A percentile compares a stretch with the other conserved stretches of the same genome.
These are phyloP conservation scores for Alternaria infectoria DNA, from an alignment of 2,329 filamentous ascomycete species.

Conservation along the genomic window DNA sequence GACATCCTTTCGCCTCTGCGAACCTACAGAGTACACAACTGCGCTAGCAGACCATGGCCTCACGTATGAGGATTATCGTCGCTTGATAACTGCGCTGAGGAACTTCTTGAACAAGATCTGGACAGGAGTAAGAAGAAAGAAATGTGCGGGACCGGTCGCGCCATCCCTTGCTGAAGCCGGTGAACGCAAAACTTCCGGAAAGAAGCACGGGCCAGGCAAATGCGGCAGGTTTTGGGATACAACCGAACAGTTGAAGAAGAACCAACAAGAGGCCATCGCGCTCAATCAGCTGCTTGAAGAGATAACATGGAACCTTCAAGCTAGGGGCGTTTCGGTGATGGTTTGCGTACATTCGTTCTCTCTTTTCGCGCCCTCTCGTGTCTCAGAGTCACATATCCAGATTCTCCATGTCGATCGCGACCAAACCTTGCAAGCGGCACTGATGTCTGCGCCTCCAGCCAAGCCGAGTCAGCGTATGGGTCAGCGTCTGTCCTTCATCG, in stretches of 20 bases:
- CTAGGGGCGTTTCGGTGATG: conserved; percentile 28
- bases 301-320: conserved; percentile 24
- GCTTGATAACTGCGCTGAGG: conserved; percentile 19
- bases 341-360: conserved; percentile 32
- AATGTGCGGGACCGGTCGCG: background rate
- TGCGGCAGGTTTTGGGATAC: conserved; percentile 4
- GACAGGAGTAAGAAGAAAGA: background rate
- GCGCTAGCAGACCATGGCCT: conserved; percentile 34
- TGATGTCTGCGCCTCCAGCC: background rate
- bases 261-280: conserved; percentile 16
- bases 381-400: conserved; percentile 30
- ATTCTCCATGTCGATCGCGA: conserved; percentile 17
- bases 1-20: conserved; percentile 30
- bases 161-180: background rate
- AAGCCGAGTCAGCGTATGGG: background rate
- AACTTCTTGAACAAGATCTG: conserved; percentile 16
- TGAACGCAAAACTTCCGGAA: background rate
- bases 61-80: conserved; percentile 28
- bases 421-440: conserved; percentile 15
- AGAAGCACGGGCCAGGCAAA: background rate
- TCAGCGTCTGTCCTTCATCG: conserved; percentile 21
- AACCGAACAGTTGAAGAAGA: conserved; percentile 15
- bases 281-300: conserved; percentile 28
- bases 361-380: conserved; percentile 29
- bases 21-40: conserved; percentile 36